Base-by-base conservation (phyloP, 1,284 basidiomycete genomes). In the Ceratobasidium sp. region DNA sequence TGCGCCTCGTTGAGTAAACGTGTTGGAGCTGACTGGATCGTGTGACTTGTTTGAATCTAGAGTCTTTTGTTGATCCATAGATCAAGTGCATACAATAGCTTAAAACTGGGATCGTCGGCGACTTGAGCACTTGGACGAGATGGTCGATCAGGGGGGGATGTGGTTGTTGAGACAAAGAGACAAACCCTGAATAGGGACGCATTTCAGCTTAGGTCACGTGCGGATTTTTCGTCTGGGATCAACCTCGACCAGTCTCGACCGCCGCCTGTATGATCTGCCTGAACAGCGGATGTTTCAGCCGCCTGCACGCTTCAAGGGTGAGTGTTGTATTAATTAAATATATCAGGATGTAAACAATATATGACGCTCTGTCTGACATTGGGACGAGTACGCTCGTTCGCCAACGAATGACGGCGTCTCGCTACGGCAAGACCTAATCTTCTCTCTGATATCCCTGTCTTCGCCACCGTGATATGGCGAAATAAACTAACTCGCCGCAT, bases 1-100 rank as follows among this genome's bases (percentile, higher is more conserved):
- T 53, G 64, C 34, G 26, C 64, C 64, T 57, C 64, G 52, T 69
- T 69, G 64, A 32, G 3, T 8, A 41, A 57, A 57, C 64, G 64
- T 69, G 64, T 55, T 69, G 4, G n/a, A n/a, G n/a, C 18, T 41
- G 57, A 32, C 53, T 18, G 23, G 53, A 50, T 50, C 53, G 30
- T 55, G 30, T 34, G 53, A 32, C 9, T 28, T 30, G 50, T 28
- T 28, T 53, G 50, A 8, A n/a, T n/a, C n/a, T n/a, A n/a, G n/a
- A n/a, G n/a, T n/a, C n/a, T n/a, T n/a, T n/a, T n/a, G n/a, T n/a
- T n/a, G n/a, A n/a, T n/a, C n/a, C 43, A 18, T 18, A 18, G 3
- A n/a, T 45, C 43, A 18, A 45, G 18, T 18, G 43, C 43, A 45
- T 45, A 45, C 16, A 45, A 45, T 6, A 45, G 43, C 43, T 18